Percentiles rank a stretch among this genome's conserved stretches.
These are phyloP conservation scores for Tulasnella sp. DNA, from an alignment of 768 basidiomycete genomes.

Conservation along the genomic window DNA sequence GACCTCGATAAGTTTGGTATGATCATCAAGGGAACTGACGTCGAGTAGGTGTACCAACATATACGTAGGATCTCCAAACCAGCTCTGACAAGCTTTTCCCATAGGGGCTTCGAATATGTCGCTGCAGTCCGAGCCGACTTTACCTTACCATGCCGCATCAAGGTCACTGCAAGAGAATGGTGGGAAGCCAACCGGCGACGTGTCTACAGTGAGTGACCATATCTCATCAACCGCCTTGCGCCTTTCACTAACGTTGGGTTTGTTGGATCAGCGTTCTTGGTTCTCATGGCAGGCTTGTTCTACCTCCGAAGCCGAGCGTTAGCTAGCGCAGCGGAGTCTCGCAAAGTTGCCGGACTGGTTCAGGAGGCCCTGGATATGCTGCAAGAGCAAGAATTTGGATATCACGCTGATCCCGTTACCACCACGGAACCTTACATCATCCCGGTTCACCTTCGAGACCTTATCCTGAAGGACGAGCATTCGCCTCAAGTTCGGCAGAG, in stretches of 20 bases:
- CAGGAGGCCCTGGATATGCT: slow-evolving; percentile 75
- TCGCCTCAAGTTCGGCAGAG: slow-evolving; percentile 59
- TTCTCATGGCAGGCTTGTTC: slow-evolving; percentile 35
- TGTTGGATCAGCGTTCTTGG: slow-evolving; percentile 32
- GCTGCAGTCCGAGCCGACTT: slow-evolving; percentile 68
- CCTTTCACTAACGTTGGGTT: slow-evolving; percentile 32
- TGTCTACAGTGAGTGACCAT: slow-evolving; percentile 51
- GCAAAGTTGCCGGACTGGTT: slow-evolving; percentile 67
- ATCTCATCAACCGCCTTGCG: slow-evolving; percentile 30
- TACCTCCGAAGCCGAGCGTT: slow-evolving; percentile 45
- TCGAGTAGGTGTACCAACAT: slow-evolving; percentile 47
- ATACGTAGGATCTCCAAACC: background rate
- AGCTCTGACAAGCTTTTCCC: slow-evolving; percentile 1
- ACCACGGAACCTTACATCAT: slow-evolving; percentile 73
- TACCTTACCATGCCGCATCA: slow-evolving; percentile 60
- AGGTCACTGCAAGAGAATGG: slow-evolving; percentile 58
- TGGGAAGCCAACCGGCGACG: slow-evolving; percentile 67
- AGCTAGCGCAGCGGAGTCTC: slow-evolving; percentile 53
- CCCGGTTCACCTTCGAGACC: slow-evolving; percentile 81
- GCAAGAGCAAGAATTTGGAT: slow-evolving; percentile 74
- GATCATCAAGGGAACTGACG: slow-evolving; percentile 60
- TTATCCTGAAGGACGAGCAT: slow-evolving; percentile 76
- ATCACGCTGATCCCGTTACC: slow-evolving; percentile 76
- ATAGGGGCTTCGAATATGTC: slow-evolving; percentile 66
- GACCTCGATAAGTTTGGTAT: slow-evolving; percentile 72